These are phyloP conservation scores for Hortiboletus campestris DNA, from an alignment of 768 basidiomycete genomes.

Conservation along the genomic window DNA sequence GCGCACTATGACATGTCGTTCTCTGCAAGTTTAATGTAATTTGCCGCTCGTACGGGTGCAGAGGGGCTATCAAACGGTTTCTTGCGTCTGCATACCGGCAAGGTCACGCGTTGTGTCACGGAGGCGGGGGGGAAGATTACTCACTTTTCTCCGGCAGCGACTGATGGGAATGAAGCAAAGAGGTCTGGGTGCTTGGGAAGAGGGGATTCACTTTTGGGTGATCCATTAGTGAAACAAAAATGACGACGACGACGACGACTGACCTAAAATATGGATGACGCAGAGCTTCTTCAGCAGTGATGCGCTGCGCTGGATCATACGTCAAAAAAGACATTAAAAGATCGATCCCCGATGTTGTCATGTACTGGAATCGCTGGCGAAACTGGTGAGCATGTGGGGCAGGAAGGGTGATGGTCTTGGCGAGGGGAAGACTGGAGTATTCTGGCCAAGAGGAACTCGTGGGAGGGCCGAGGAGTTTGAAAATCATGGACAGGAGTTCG, in stretches of 20 bases:
- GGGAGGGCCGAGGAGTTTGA: constrained; percentile 93
- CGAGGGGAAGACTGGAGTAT: constrained; percentile 72
- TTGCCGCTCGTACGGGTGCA: constrained; percentile 70
- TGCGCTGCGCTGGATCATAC: constrained; percentile 86
- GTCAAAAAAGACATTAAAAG: constrained; percentile 76
- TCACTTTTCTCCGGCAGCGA: constrained; percentile 94
- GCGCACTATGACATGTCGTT: constrained; percentile 43
- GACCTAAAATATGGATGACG: constrained; percentile 92
- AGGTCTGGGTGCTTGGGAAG: constrained; percentile 94
- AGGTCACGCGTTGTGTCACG: constrained; percentile 3
- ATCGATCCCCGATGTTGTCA: constrained; percentile 83
- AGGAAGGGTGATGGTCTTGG: constrained; percentile 75
- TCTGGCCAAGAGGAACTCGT: constrained; percentile 86
- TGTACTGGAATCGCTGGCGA: constrained; percentile 81
- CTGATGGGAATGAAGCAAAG: constrained; percentile 93
- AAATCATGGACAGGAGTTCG: constrained; percentile 91
- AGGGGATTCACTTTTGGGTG: constrained; percentile 73
- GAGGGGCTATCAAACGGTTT: constrained; percentile 80
- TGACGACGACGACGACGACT: neutral
- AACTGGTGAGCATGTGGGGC: constrained; percentile 73
- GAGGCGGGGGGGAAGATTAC: constrained; percentile 16
- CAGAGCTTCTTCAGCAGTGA: constrained; percentile 87
- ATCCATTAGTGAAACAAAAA: constrained; percentile 1
- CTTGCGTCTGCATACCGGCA: constrained; percentile 50
- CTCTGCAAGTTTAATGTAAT: constrained; percentile 65